phyloP scores from a whole-genome alignment of 257 asterid genomes.

The Avicennia marina region DNA sequence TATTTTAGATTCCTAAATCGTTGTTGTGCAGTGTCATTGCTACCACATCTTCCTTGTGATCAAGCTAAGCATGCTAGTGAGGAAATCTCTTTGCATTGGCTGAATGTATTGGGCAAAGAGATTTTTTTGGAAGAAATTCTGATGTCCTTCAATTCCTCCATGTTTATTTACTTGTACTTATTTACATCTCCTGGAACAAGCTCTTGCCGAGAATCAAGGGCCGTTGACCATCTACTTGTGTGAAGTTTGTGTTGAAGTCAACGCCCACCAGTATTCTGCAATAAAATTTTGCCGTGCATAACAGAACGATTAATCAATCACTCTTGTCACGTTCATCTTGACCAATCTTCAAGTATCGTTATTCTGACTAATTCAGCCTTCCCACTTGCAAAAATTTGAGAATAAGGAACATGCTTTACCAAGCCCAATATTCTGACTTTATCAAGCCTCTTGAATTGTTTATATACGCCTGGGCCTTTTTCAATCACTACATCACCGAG shows the following conservation, averaged over 20 bases:
- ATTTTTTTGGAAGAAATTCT: too few relatives aligned
- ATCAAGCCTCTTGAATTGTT: not conserved
- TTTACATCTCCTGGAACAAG: not conserved
- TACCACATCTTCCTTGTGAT: too few relatives aligned
- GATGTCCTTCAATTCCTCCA: not conserved
- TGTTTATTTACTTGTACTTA: not conserved
- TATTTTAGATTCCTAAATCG: too few relatives aligned
- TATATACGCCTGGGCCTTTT: conserved; percentile 11
- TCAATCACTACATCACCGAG: conserved; percentile 14
- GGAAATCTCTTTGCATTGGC: too few relatives aligned
- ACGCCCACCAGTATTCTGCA: conserved; percentile 19
- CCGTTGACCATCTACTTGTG: not conserved
- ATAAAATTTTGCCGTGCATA: not conserved
- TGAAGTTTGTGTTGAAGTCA: conserved; percentile 17
- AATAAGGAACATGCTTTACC: not conserved
- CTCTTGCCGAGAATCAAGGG: conserved; percentile 2
- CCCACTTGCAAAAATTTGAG: not conserved
- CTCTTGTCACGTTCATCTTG: not conserved
- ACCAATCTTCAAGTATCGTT: conserved; percentile 4
- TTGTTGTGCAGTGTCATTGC: too few relatives aligned
- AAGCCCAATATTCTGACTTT: conserved; percentile 14
- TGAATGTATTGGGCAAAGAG: not conserved
- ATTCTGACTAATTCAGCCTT: not conserved
- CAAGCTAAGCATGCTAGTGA: too few relatives aligned
- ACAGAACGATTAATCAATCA: conserved; percentile 10